Conservation (phyloP, 805 yeast genomes). For the Metschnikowia chrysomelidarum region DNA sequence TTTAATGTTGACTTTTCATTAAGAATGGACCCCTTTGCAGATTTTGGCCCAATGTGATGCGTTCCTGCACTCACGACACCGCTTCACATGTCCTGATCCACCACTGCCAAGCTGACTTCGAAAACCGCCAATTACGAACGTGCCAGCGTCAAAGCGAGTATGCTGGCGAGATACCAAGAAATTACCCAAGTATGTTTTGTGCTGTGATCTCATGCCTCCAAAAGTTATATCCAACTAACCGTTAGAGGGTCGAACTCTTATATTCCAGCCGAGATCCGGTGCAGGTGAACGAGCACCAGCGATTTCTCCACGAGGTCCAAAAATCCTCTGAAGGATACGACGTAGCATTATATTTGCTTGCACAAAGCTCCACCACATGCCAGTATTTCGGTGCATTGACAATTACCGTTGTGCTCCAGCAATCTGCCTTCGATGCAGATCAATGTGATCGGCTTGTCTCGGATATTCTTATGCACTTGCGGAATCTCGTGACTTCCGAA, state of each 20-base stretch:
- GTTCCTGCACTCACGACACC: no score
- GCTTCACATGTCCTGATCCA: no score
- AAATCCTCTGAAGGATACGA: constrained; percentile 52
- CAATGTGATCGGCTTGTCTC: constrained; percentile 9
- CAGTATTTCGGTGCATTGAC: constrained; percentile 84
- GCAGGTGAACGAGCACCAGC: constrained; percentile 47
- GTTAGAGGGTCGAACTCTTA: constrained; percentile 40
- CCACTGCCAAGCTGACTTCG: no score
- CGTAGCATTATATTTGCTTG: constrained; percentile 55
- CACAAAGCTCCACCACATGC: constrained; percentile 41
- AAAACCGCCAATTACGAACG: no score
- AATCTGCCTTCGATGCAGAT: constrained; percentile 16
- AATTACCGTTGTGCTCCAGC: constrained; percentile 59
- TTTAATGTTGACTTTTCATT: no score
- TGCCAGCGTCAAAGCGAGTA: no score
- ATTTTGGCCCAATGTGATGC: no score
- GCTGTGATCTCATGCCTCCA: neutral
- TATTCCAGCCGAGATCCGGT: constrained; percentile 41
- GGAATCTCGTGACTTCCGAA: constrained; percentile 4
- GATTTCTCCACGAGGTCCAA: constrained; percentile 57
- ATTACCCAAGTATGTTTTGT: constrained; percentile 12
- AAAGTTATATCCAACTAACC: constrained; percentile 3
- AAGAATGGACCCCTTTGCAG: no score
- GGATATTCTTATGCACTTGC: constrained; percentile 10
- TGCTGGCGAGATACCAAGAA: constrained; percentile 10